Conservation (phyloP, 2,329 filamentous ascomycete genomes). For the Colletotrichum neosansevieriae region DNA sequence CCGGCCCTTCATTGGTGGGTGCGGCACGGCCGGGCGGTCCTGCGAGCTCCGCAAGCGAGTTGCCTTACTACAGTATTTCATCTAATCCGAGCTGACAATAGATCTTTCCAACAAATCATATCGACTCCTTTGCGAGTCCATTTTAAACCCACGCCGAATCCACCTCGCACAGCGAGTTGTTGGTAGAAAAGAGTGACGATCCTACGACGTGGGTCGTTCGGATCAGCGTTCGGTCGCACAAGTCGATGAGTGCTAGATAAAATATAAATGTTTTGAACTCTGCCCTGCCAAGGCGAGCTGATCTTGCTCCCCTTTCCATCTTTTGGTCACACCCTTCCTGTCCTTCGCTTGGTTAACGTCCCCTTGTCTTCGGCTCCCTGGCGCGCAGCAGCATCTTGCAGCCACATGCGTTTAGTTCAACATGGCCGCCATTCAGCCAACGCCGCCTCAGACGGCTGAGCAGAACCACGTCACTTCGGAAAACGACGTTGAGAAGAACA, state of each 20-base stretch:
- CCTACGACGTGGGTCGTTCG: constrained; percentile 23
- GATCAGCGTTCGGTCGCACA: constrained; percentile 20
- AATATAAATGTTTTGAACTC: constrained; percentile 26
- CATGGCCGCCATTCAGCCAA: constrained; percentile 21
- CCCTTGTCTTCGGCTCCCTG: background rate
- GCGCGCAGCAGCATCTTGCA: background rate
- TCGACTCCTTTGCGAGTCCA: background rate
- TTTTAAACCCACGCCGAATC: background rate
- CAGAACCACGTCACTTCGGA: background rate
- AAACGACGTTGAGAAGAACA: constrained; percentile 42
- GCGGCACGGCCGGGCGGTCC: constrained; percentile 11
- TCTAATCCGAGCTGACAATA: constrained; percentile 2
- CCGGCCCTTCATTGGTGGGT: constrained; percentile 6
- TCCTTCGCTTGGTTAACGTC: background rate
- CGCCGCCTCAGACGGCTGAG: constrained; percentile 15
- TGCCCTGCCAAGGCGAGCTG: background rate
- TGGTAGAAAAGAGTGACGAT: constrained; percentile 4
- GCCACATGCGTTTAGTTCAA: background rate
- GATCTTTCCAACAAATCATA: constrained; percentile 39
- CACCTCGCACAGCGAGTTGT: background rate
- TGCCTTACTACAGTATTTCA: too few species aligned
- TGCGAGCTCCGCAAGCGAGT: constrained; percentile 6
- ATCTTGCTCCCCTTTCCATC: background rate
- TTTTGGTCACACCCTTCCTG: background rate
- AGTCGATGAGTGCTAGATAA: constrained; percentile 15